Base-by-base conservation (phyloP, 2,329 filamentous ascomycete species). In the Graphium sp. region DNA sequence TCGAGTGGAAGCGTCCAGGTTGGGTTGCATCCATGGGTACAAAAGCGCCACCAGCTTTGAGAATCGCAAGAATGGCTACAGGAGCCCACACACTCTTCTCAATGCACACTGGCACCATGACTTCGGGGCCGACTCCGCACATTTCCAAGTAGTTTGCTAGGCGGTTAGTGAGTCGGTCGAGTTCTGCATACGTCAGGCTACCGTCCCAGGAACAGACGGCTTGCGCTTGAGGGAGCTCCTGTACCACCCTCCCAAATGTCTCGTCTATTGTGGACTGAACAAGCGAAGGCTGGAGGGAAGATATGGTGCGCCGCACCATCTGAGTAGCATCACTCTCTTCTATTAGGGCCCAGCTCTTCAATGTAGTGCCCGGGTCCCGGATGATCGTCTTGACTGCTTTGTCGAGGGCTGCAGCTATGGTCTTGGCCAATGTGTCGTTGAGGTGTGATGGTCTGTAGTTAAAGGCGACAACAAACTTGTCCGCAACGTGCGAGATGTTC, bases 71-170 rank as follows among this genome's bases (percentile, higher is more conserved):
- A 34, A 85, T 74, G 6, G 73, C 63, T 22, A 82, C 53, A 26
- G 82, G 74, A 0, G 79, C 60, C 44, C 76, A 65, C 11, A 70
- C 52, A 13, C 66, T 78, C 49, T 81, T 84, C 24, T 79, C 69
- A 41, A 83, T 59, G 12, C 74, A 64, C 5, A 84, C 58, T 5
- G 71, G 72, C 2, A 84, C 61, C 4, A 77, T 53, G 6, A 65
- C 56, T 7, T 66, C 62, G 1, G 58, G 53, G 0, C 52, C 47
- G 0, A 69, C 55, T 0, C 67, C 67, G 9, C 58, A 47, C 14
- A 58, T 52, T 3, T 59, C 43, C 0, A 82, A 53, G 28, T 61
- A 50, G 3, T 48, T 48, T 2, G 53, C 50, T 1, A 62, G 43
- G 4, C 45, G 47, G 2, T 49, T 43, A 1, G 55, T 51, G 7